phyloP scores from a whole-genome alignment of 345 rosid genomes.

The Lumnitzera littorea region DNA sequence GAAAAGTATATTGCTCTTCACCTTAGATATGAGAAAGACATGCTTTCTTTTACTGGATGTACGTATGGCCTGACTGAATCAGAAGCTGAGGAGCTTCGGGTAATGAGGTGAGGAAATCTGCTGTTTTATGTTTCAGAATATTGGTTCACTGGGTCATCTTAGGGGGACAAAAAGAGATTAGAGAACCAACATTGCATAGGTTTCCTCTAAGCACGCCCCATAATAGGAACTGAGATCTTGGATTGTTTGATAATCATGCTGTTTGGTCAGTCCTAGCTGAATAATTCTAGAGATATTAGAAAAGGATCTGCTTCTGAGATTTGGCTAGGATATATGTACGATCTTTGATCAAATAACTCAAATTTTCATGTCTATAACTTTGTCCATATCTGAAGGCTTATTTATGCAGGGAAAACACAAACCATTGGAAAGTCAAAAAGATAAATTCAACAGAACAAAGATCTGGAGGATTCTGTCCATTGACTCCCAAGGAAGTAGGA shows the following conservation, averaged over 20 bases:
- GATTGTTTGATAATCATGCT: background rate
- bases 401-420: conserved; percentile 59
- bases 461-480: conserved; percentile 70
- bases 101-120: conserved; percentile 57
- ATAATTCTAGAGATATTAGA: too few relatives aligned
- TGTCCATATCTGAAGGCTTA: background rate
- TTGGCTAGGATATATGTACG: too few relatives aligned
- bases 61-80: conserved; percentile 69
- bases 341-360: background rate
- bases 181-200: too few relatives aligned
- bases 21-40: conserved; percentile 91
- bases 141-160: too few relatives aligned
- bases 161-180: too few relatives aligned
- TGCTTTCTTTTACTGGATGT: conserved; percentile 95
- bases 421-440: conserved; percentile 88
- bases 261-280: background rate
- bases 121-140: background rate
- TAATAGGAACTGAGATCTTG: too few relatives aligned
- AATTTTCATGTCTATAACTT: background rate
- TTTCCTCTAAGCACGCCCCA: too few relatives aligned
- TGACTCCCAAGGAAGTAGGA: conserved; percentile 91
- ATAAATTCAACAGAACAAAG: conserved; percentile 90
- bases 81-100: conserved; percentile 75
- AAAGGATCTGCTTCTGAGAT: too few relatives aligned
- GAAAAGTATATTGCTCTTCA: conserved; percentile 87